These are phyloP conservation scores for Alternaria solani DNA, from an alignment of 2,329 filamentous ascomycete species.

Conservation along the genomic window DNA sequence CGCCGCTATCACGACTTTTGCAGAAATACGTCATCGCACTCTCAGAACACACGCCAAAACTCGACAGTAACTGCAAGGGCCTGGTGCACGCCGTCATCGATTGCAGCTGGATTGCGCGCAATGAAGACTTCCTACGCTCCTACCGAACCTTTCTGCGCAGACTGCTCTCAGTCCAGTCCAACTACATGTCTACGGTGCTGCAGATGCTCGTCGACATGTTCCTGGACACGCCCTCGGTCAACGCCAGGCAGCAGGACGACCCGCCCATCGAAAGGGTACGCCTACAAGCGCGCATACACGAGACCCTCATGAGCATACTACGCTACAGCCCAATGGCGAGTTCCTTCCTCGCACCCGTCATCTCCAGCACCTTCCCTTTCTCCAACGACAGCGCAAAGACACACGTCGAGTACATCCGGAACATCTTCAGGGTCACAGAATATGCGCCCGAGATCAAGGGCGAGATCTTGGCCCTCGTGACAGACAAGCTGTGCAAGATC, in stretches of 20 bases:
- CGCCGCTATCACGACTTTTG: conserved; percentile 61
- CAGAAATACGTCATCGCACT: conserved; percentile 68
- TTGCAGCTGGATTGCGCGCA: conserved; percentile 68
- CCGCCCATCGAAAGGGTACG: conserved; percentile 66
- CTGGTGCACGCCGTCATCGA: conserved; percentile 66
- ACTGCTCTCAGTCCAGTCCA: conserved; percentile 82
- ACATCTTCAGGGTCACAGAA: conserved; percentile 77
- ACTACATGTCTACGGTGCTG: conserved; percentile 77
- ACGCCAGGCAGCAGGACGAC: conserved; percentile 63
- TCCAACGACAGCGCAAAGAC: conserved; percentile 76
- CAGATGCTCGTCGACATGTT: conserved; percentile 84
- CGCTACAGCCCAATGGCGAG: conserved; percentile 82
- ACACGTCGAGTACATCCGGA: conserved; percentile 89
- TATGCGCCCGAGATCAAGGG: conserved; percentile 81
- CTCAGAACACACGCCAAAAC: conserved; percentile 62
- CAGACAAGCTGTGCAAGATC: conserved; percentile 88
- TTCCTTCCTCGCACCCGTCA: conserved; percentile 70
- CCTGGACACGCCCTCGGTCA: conserved; percentile 64
- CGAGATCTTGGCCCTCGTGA: conserved; percentile 82
- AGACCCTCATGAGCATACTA: conserved; percentile 77
- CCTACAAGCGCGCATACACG: conserved; percentile 78
- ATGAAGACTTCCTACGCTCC: conserved; percentile 65
- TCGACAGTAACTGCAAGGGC: conserved; percentile 65
- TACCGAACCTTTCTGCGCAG: conserved; percentile 66
- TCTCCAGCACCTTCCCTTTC: conserved; percentile 76